A percentile compares a stretch with the other conserved stretches of the same genome.
Evolutionary conservation across 805 yeast species (phyloP).

Genomic region (Pichia insulana): DNA sequence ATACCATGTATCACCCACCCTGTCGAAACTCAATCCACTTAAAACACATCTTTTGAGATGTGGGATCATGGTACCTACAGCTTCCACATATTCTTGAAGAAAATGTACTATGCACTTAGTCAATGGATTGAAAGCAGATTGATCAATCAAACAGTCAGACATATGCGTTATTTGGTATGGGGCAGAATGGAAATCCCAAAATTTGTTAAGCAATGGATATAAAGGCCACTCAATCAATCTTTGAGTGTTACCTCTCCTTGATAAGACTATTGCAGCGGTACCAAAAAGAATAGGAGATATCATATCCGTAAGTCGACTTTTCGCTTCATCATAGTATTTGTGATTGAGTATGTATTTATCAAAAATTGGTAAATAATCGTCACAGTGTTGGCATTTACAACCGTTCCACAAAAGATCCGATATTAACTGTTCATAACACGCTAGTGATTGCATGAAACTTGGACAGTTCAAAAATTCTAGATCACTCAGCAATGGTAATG

Average conservation of each 20-base stretch:
- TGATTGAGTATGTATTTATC: slow-evolving; percentile 61
- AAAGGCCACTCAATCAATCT: slow-evolving; percentile 16
- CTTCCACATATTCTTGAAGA: slow-evolving; percentile 33
- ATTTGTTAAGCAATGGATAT: slow-evolving; percentile 26
- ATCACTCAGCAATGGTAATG: slow-evolving; percentile 37
- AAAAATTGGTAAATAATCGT: slow-evolving; percentile 35
- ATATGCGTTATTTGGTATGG: slow-evolving; percentile 33
- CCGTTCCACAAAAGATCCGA: slow-evolving; percentile 75
- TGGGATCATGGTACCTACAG: slow-evolving; percentile 28
- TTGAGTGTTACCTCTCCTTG: slow-evolving; percentile 24
- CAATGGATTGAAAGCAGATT: slow-evolving; percentile 33
- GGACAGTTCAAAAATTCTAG: slow-evolving; percentile 47
- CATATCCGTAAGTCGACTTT: slow-evolving; percentile 47
- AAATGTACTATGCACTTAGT: slow-evolving; percentile 39
- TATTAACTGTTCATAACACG: slow-evolving; percentile 63
- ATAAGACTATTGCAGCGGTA: slow-evolving; percentile 37
- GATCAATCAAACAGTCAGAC: slow-evolving; percentile 35
- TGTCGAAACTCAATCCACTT: slow-evolving; percentile 36
- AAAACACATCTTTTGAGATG: slow-evolving; percentile 26
- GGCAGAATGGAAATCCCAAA: slow-evolving; percentile 39
- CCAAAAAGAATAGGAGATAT: slow-evolving; percentile 51
- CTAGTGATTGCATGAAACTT: slow-evolving; percentile 46
- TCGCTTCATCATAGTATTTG: slow-evolving; percentile 41
- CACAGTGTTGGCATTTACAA: slow-evolving; percentile 54
- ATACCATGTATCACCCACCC: slow-evolving; percentile 9